Evolutionary conservation across 768 basidiomycete genomes (phyloP).

Genomic region (Cyclocybe cylindracea): DNA sequence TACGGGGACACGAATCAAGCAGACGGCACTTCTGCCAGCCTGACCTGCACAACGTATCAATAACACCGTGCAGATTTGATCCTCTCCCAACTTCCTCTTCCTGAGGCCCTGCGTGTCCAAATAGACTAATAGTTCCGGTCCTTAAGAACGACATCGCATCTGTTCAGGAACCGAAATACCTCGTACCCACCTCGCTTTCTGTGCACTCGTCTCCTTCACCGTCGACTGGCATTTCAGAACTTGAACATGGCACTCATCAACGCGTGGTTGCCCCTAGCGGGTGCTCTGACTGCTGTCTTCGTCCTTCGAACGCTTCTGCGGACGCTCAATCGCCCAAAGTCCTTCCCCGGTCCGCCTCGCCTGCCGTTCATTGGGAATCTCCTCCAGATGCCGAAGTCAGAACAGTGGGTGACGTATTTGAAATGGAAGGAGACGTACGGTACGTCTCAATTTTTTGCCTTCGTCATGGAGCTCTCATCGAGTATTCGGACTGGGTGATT

Average conservation of each 20-base stretch:
- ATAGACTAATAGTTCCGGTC: too few species aligned
- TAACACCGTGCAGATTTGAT: too few species aligned
- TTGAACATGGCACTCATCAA: conserved; percentile 1
- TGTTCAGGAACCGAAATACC: too few species aligned
- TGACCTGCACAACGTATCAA: too few species aligned
- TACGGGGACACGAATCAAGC: too few species aligned
- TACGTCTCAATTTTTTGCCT: not conserved
- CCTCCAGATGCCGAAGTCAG: conserved; percentile 19
- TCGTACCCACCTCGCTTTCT: too few species aligned
- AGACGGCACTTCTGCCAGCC: too few species aligned
- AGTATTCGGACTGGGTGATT: not conserved
- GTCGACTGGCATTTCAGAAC: not conserved
- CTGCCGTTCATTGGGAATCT: conserved; percentile 23
- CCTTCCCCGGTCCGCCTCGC: conserved; percentile 21
- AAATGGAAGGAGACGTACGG: conserved; percentile 23
- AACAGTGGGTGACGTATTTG: conserved; percentile 24
- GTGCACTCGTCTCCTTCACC: too few species aligned
- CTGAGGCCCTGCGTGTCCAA: too few species aligned
- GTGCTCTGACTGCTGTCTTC: conserved; percentile 8
- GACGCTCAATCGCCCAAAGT: conserved; percentile 10
- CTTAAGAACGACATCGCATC: too few species aligned
- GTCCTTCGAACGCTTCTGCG: conserved; percentile 7
- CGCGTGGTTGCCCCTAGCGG: not conserved
- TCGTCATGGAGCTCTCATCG: not conserved
- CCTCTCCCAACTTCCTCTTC: too few species aligned